Evolutionary conservation across 139 green algal genomes (phyloP), one percentile per base, ranked within the genome.

Genomic region (Chlorella sp.): DNA sequence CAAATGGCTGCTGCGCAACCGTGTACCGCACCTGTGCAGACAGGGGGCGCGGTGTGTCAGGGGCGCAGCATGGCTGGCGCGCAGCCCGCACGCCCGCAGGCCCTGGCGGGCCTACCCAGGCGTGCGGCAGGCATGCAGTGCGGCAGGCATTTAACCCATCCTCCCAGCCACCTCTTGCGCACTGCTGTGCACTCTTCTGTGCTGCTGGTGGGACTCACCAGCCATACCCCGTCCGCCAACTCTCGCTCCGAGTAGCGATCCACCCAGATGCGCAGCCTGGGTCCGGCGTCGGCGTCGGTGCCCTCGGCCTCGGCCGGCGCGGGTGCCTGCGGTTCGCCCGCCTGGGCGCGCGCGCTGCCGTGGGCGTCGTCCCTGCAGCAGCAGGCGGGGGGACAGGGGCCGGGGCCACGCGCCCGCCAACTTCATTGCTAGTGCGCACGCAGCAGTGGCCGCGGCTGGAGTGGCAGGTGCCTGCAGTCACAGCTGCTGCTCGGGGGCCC

Each of bases 181-280:
- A 29, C 9, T 17, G 9, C 60, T 67, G 60, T 35, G 3, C 35
- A 14, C 17, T 35, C 17, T n/a, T 36, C 29, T 45, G 60, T 38
- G 8, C 27, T 14, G 1, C 63, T 9, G 63, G 25, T 65, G 45
- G 67, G 76, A 31, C 75, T 65, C 1, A 42, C 75, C 65, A 75
- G 35, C 75, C 75, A 81, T 38, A 81, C 33, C 6, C 75, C 75
- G 0, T 27, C 65, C 27, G 64, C 65, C 48, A 81, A 33, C 68
- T 81, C 23, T 8, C 53, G 36, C 75, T 69, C 75, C n/a, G 17
- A 61, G 51, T 63, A 76, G 5, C 59, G 41, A 33, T 74, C 62
- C 33, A 80, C 6, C 74, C 62, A 70, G 23, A 81, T 71, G 51
- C 29, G 23, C 1, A 60, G 21, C n/a, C 40, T 5, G 35, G 41